Evolutionary conservation across 257 asterid species (phyloP).

Genomic region (Solanum chiquidenum): DNA sequence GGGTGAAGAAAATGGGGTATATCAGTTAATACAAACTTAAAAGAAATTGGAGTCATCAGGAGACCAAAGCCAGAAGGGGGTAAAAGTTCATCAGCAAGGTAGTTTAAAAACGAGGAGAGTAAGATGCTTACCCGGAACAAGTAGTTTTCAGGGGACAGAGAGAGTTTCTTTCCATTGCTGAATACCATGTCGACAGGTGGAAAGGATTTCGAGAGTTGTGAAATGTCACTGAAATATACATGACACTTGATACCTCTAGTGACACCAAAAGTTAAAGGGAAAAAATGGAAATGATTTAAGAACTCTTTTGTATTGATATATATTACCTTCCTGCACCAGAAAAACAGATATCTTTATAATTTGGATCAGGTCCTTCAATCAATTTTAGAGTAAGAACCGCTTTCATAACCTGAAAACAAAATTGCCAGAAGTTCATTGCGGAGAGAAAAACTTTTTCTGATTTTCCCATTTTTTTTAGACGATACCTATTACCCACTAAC

Average conservation of each 20-base stretch:
- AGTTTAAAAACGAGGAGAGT: conserved; percentile 5
- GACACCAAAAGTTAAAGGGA: not conserved
- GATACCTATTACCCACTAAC: not conserved
- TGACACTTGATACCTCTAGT: not conserved
- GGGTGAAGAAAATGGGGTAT: not conserved
- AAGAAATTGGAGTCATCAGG: not conserved
- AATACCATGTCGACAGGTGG: conserved; percentile 92
- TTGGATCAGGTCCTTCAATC: conserved; percentile 89
- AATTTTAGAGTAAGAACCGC: conserved; percentile 60
- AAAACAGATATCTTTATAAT: conserved; percentile 84
- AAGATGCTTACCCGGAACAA: conserved; percentile 64
- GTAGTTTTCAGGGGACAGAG: conserved; percentile 88
- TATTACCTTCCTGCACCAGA: conserved; percentile 95
- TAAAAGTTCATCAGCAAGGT: not conserved
- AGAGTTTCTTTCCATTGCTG: conserved; percentile 69
- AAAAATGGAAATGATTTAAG: not conserved
- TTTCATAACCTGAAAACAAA: conserved; percentile 50
- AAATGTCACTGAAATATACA: conserved; percentile 50
- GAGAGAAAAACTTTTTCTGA: not conserved
- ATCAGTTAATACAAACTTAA: conserved; percentile 2
- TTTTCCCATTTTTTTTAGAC: not conserved
- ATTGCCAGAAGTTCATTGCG: conserved; percentile 3
- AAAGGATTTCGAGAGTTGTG: conserved; percentile 57
- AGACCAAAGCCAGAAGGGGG: not conserved
- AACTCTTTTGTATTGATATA: not conserved